Percentiles rank a stretch among this genome's conserved stretches.
Evolutionary conservation across 495 filamentous ascomycete genomes (phyloP).

Genomic region (Talaromyces proteolyticus): DNA sequence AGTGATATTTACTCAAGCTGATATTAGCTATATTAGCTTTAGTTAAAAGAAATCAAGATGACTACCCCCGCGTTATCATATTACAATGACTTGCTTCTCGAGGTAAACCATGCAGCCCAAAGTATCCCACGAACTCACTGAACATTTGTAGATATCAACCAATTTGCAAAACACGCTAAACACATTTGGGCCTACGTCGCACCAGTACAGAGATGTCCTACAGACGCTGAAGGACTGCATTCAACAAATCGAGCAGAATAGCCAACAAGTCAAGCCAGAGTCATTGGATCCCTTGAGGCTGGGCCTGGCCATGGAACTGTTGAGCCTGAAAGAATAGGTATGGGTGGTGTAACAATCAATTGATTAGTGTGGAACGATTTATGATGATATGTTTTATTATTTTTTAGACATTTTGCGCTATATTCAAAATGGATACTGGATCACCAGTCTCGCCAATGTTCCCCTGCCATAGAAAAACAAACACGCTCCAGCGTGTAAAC

Average conservation of each 20-base stretch:
- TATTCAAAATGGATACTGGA: background rate
- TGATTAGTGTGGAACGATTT: background rate
- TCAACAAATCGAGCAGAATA: slow-evolving; percentile 20
- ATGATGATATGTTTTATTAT: background rate
- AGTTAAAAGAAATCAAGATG: background rate
- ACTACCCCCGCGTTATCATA: background rate
- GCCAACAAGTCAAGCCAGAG: background rate
- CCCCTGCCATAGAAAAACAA: background rate
- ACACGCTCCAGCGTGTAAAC: background rate
- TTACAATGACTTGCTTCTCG: slow-evolving; percentile 6
- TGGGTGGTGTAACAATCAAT: background rate
- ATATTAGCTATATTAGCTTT: too few species aligned
- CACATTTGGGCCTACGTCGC: slow-evolving; percentile 34
- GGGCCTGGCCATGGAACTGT: slow-evolving; percentile 32
- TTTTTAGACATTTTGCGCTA: background rate
- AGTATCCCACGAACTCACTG: background rate
- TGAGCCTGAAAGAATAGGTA: slow-evolving; percentile 33
- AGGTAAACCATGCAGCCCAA: slow-evolving; percentile 4
- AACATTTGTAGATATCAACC: slow-evolving; percentile 34
- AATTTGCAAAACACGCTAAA: slow-evolving; percentile 35
- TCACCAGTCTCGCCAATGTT: background rate
- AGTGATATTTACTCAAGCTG: too few species aligned
- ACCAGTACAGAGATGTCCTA: slow-evolving; percentile 30
- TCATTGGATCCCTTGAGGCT: slow-evolving; percentile 26
- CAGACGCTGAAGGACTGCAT: slow-evolving; percentile 32